Evolutionary conservation across 495 filamentous ascomycete species (phyloP).

Genomic region (Aspergillus steynii): DNA sequence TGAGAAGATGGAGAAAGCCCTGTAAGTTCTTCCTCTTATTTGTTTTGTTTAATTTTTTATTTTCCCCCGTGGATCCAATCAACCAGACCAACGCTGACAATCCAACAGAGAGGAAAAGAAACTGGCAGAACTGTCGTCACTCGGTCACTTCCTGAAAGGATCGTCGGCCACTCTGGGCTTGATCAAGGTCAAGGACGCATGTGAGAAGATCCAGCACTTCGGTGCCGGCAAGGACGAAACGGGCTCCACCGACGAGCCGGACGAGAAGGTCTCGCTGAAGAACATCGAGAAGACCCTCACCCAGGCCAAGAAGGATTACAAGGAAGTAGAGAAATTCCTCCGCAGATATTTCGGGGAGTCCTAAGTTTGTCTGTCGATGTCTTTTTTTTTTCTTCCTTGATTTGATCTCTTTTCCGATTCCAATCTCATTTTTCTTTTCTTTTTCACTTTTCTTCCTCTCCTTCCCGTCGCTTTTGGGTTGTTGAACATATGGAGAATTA

Average conservation of each 20-base stretch:
- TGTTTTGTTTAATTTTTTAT: not conserved
- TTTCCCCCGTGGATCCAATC: not conserved
- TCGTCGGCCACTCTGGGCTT: slow-evolving; percentile 96
- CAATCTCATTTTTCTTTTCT: slow-evolving; percentile 11
- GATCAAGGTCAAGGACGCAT: slow-evolving; percentile 86
- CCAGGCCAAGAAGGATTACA: slow-evolving; percentile 73
- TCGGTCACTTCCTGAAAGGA: slow-evolving; percentile 96
- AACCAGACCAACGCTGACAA: slow-evolving; percentile 5
- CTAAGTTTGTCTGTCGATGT: slow-evolving; percentile 5
- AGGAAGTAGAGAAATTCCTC: slow-evolving; percentile 70
- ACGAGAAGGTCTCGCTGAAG: slow-evolving; percentile 64
- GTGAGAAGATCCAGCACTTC: slow-evolving; percentile 95
- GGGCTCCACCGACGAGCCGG: slow-evolving; percentile 59
- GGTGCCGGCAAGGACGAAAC: slow-evolving; percentile 77
- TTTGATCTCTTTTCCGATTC: not conserved
- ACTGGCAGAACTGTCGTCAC: slow-evolving; percentile 69
- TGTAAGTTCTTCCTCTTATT: slow-evolving; percentile 61
- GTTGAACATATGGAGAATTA: not conserved
- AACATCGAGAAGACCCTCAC: slow-evolving; percentile 69
- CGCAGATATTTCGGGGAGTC: slow-evolving; percentile 66
- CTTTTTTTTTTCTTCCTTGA: not conserved
- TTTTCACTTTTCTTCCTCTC: slow-evolving; percentile 15
- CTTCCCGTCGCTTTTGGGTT: not conserved
- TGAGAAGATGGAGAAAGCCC: slow-evolving; percentile 71
- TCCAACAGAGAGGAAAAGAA: slow-evolving; percentile 59